Evolutionary conservation across 352 stramenopile genomes (phyloP).

Genomic region (Globisporangium paddicum): DNA sequence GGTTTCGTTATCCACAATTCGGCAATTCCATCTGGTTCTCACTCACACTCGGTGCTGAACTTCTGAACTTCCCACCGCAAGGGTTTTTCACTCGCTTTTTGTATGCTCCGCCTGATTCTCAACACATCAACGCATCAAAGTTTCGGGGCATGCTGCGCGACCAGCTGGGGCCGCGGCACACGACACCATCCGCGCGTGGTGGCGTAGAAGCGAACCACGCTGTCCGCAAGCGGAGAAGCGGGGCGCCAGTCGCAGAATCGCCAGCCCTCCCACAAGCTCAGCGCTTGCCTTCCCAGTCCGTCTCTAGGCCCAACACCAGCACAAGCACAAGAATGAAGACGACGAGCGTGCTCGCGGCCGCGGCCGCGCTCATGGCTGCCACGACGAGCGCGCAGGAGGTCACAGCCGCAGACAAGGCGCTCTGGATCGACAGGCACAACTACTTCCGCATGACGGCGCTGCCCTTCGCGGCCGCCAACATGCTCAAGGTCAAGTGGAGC

Average conservation of each 20-base stretch:
- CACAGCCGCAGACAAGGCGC: slow-evolving; percentile 35
- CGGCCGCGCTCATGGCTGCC: neutral
- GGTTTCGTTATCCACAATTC: too few species aligned
- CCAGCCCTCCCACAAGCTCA: neutral
- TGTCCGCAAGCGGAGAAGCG: slow-evolving; percentile 1
- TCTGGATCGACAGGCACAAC: slow-evolving; percentile 74
- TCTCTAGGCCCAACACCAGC: neutral
- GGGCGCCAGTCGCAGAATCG: slow-evolving; percentile 3
- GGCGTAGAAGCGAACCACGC: neutral
- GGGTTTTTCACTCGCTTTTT: neutral
- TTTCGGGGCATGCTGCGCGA: neutral
- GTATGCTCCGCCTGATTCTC: neutral
- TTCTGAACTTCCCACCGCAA: neutral
- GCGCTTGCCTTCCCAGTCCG: neutral
- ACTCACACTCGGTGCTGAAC: neutral
- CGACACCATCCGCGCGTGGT: too few species aligned
- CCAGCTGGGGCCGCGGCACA: slow-evolving; percentile 3
- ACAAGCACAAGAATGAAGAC: slow-evolving; percentile 13
- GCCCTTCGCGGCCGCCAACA: slow-evolving; percentile 57
- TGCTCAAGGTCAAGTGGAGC: slow-evolving; percentile 66
- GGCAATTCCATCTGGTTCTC: too few species aligned
- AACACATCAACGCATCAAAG: neutral
- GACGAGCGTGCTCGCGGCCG: slow-evolving; percentile 1
- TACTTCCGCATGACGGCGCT: slow-evolving; percentile 74
- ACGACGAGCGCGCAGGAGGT: slow-evolving; percentile 17